phyloP scores from a whole-genome alignment of 345 rosid genomes.

The Salix exigua region DNA sequence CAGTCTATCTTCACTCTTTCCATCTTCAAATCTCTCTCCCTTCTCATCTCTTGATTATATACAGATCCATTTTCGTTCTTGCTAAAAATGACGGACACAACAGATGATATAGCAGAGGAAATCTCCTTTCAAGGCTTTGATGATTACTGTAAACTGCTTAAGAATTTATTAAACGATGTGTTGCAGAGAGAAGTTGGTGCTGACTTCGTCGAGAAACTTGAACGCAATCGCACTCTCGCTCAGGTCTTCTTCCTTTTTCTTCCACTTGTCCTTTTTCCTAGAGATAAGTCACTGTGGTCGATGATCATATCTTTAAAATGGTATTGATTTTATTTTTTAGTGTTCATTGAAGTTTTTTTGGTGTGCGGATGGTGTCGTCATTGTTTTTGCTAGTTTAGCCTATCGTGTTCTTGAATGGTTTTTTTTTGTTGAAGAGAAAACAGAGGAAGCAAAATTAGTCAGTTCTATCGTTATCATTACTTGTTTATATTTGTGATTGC shows the following conservation, averaged over 20 bases:
- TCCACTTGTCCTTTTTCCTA: not conserved
- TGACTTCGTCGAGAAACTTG: conserved; percentile 65
- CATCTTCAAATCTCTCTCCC: not conserved
- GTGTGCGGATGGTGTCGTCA: not conserved
- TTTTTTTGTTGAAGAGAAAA: conserved; percentile 18
- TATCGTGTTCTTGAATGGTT: conserved; percentile 10
- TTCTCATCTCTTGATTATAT: not conserved
- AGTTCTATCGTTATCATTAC: not conserved
- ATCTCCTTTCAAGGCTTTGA: conserved; percentile 92
- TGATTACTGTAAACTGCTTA: conserved; percentile 86
- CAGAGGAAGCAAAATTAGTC: not conserved
- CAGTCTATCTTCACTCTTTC: not conserved
- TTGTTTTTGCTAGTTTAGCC: not conserved
- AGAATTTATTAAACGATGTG: conserved; percentile 78
- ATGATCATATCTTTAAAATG: not conserved
- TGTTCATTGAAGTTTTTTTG: not conserved
- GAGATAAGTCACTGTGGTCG: not conserved
- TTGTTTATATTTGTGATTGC: not conserved
- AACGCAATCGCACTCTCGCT: conserved; percentile 71
- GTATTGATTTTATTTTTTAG: not conserved
- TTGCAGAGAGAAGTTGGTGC: conserved; percentile 73
- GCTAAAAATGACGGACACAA: conserved; percentile 75
- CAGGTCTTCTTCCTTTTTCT: conserved; percentile 40
- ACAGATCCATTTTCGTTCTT: not conserved
- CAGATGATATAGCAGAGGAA: conserved; percentile 91